Conservation (phyloP, 805 yeast genomes). For the Candida ulmi region DNA sequence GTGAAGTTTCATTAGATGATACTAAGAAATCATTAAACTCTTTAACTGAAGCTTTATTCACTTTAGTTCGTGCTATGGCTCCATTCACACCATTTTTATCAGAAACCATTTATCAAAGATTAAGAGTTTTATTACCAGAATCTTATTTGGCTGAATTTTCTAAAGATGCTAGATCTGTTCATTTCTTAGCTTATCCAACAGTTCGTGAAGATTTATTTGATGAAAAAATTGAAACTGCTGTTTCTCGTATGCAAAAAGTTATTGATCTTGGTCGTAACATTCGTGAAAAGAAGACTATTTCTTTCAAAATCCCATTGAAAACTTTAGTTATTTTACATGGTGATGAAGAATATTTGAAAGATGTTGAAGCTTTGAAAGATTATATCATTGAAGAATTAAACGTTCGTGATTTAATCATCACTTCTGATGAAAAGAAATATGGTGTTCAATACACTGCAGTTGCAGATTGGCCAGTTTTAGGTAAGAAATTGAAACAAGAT, state of each 20-base stretch:
- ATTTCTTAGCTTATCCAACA: constrained; percentile 86
- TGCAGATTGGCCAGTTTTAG: constrained; percentile 98
- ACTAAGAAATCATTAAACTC: constrained; percentile 86
- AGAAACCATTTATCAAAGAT: constrained; percentile 78
- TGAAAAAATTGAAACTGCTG: constrained; percentile 79
- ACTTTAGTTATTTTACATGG: constrained; percentile 80
- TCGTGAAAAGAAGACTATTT: constrained; percentile 92
- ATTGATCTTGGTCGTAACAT: constrained; percentile 94
- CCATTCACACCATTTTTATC: constrained; percentile 97
- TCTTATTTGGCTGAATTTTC: constrained; percentile 47
- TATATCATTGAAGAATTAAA: constrained; percentile 90
- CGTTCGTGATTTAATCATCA: constrained; percentile 80
- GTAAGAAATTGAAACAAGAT: constrained; percentile 93
- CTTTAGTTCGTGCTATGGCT: constrained; percentile 93
- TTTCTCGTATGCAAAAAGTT: constrained; percentile 92
- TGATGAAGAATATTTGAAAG: constrained; percentile 67
- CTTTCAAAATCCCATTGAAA: constrained; percentile 92
- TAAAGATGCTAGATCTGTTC: constrained; percentile 77
- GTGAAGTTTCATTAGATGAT: constrained; percentile 82
- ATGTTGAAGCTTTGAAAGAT: constrained; percentile 67
- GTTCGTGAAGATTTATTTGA: constrained; percentile 79
- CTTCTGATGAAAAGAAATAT: constrained; percentile 85
- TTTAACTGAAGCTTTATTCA: constrained; percentile 82
- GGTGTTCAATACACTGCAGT: constrained; percentile 90
- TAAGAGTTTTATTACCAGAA: constrained; percentile 57